Evolutionary conservation across 2,329 filamentous ascomycete species (phyloP), one percentile per base, ranked within the genome.

Genomic region (Sclerotinia minor): DNA sequence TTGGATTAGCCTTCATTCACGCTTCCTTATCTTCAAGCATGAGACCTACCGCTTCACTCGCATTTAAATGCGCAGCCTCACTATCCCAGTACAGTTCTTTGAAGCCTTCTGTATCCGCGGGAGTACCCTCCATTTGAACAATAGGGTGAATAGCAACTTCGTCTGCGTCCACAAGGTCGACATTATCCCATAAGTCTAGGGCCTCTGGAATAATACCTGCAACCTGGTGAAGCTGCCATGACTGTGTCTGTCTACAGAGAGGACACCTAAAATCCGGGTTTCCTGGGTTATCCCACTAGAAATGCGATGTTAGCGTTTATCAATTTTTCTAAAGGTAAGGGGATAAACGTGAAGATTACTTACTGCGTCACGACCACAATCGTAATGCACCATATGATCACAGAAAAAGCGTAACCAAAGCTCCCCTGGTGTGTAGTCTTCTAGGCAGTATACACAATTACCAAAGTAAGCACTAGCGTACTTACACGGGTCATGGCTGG

Each of bases 331-430:
- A 26, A 29, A 8, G 4, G 50, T 38, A 13, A 21, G 15, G 32
- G 19, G 11, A 5, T 21, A 26, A 5, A 50, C 15, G 2, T 11
- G 19, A 24, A 26, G 7, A 19, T n/a, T 21, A 52, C 59, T 63
- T 38, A 63, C 59, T 19, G 47, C 11, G 5, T 29, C 24, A 5
- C 65, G 66, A 32, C 67, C 65, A 50, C 71, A 72, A 6, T 45
- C 13, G 53, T 67, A 68, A 45, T 72, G 71, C 15, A 67, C 67
- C n/a, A 66, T 21, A n/a, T 73, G 71, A 17, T 67, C 35, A 38
- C 72, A 73, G 50, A 71, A 69, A 17, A 72, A 69, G 13, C 55
- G 58, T 3, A 64, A 50, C 21, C 72, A 50, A 9, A 50, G 47
- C 3, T 64, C 41, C 38, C 32, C 35, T 1, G 55, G 15, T 41